Evolutionary conservation across 2,329 filamentous ascomycete species (phyloP), one percentile per base, ranked within the genome.

Genomic region (Penicillium sclerotiorum): DNA sequence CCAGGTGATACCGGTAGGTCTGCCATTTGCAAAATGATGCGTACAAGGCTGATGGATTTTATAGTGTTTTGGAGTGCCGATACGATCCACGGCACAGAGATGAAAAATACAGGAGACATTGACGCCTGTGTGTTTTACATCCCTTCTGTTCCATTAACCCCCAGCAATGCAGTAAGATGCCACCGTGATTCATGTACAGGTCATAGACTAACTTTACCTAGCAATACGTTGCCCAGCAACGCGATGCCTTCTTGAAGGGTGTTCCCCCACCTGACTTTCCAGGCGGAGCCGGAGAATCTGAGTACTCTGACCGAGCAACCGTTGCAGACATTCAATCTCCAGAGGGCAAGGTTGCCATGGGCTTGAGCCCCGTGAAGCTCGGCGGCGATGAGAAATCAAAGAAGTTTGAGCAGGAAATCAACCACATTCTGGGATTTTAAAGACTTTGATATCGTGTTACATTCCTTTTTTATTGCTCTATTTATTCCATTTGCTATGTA

Each of bases 91-190:
- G 50, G 36, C 12, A 45, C 42, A 4, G 47, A 53, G 11, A 50
- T 8, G 13, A 32, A 25, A 8, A 45, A 53, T 22, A 28, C 37
- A 13, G 50, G 50, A 13, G 18, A 27, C 9, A 23, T 28, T 8
- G 50, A 53, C 30, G 42, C 50, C 4, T 46, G 50, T 8, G 50
- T 53, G 12, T 32, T 53, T 15, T 53, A 53, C 22, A 53, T 53
- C 23, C 50, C 50, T 23, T 45, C 50, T 8, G 42, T 45, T 21
- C 50, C 50, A 2, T 13, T 53, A 9, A 53, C 47, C n/a, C 43
- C 37, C 3, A 47, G 8, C 21, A 52, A 52, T 38, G 49, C 33
- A 32, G 49, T 48, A 43, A 43, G 45, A n/a, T n/a, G n/a, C n/a
- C n/a, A n/a, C n/a, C n/a, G n/a, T n/a, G n/a, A n/a, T n/a, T n/a